Evolutionary conservation across 257 asterid species (phyloP), one percentile per base, ranked within the genome.

Genomic region (Plantago major): DNA sequence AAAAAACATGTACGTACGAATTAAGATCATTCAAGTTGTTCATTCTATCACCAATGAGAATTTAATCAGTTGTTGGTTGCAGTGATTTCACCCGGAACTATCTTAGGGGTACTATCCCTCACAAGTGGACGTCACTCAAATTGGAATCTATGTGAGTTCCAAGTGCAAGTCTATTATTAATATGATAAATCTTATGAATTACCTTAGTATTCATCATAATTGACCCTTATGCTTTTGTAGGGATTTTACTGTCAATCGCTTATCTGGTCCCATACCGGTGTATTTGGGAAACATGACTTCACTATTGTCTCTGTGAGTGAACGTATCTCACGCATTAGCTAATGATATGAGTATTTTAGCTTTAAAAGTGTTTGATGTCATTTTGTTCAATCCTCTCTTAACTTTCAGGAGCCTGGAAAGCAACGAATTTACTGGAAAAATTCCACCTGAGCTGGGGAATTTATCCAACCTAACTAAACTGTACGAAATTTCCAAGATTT

Each of bases 391-490:
- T 12, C 46, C 26, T 33, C 50, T 46, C 56, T 11, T 60, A 7
- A 7, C 46, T 58, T 75, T 73, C 84, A 82, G 95, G 92, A 76
- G 79, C 78, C 71, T 87, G 49, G 93, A 87, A 75, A 71, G 30
- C 72, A 86, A 87, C 71, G 60, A 62, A 67, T 84, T 87, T 67
- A 61, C 55, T 38, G 94, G 87, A 58, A 66, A 72, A 0, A 45
- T 87, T 69, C 94, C 94, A 11, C 76, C 77, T 7, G 75, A 81
- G 78, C 74, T 87, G 0, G 89, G 88, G 74, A 82, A 78, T 13
- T 73, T 82, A 62, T 60, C 67, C 64, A 82, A 79, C 79, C 82
- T 84, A 69, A 68, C 28, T 60, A 60, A 19, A 43, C 84, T 84
- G 90, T 84, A 60, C 62, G 73, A 57, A 15, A 16, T 50, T 61